phyloP scores from a whole-genome alignment of 768 basidiomycete genomes.

The Glaciozyma martinii region DNA sequence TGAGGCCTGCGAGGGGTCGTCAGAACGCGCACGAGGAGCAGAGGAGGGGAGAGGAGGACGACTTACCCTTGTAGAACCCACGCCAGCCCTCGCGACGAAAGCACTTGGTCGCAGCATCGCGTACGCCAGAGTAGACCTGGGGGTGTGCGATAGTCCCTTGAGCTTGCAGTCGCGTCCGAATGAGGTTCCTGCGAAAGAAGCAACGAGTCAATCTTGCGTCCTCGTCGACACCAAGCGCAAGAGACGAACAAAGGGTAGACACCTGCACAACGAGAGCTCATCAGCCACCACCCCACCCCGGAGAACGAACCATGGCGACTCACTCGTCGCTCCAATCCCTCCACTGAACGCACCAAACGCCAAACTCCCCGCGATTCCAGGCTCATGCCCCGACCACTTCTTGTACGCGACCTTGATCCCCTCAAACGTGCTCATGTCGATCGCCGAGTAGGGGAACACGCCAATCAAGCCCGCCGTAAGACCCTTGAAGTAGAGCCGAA shows the following conservation, averaged over 20 bases:
- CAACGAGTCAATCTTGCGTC: not conserved
- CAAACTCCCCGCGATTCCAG: conserved; percentile 61
- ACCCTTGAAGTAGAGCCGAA: conserved; percentile 83
- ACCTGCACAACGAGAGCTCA: conserved; percentile 1
- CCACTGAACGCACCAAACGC: conserved; percentile 45
- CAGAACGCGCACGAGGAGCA: not conserved
- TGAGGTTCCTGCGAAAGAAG: conserved; percentile 45
- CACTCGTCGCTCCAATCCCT: conserved; percentile 28
- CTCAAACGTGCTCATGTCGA: conserved; percentile 80
- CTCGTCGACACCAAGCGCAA: conserved; percentile 28
- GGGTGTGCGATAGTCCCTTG: conserved; percentile 94
- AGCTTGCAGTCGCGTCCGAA: conserved; percentile 89
- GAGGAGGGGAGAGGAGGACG: not conserved
- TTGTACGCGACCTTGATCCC: conserved; percentile 85
- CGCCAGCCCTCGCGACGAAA: conserved; percentile 79
- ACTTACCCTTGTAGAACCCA: conserved; percentile 63
- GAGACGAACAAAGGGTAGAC: conserved; percentile 29
- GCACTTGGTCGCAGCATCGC: conserved; percentile 73
- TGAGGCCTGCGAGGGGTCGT: conserved; percentile 51
- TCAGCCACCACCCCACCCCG: not conserved
- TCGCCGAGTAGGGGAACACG: conserved; percentile 85
- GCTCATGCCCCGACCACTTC: conserved; percentile 76
- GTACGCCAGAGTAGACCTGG: conserved; percentile 74
- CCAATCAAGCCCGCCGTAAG: conserved; percentile 83
- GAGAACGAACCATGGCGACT: not conserved